Evolutionary conservation across 768 basidiomycete genomes (phyloP), one percentile per base, ranked within the genome.

Genomic region (Pleurotus djamor): DNA sequence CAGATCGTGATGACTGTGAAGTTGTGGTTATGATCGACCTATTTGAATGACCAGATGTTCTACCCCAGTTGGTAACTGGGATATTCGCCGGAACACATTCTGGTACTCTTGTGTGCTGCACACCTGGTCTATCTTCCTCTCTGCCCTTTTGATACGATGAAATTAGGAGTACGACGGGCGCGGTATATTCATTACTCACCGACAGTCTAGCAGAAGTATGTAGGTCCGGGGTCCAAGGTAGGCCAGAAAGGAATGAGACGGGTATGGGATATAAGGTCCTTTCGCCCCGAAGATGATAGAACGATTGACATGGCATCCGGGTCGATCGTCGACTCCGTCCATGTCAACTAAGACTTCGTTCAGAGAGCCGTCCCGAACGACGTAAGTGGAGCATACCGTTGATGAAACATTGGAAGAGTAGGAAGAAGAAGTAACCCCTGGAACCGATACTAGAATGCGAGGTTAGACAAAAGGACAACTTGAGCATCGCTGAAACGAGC

Each of bases 331-430:
- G 12, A 83, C 71, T 4, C 94, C 94, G 67, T 98, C 96, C 16
- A 91, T 57, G 1, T 83, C 84, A 60, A 86, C 91, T 88, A 63
- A 43, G 51, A 13, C 34, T 41, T 13, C 21, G 32, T 37, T 9
- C 32, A 48, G 5, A 58, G 63, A 54, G 61, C 67, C 68, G 69
- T 58, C 43, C 59, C 48, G 35, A 35, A 51, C 16, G 17, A 59
- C 51, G n/a, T 35, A 37, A 16, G 52, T 59, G 33, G 12, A 13
- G 54, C 82, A 56, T 65, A 91, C 91, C 83, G 62, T 89, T 88
- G 65, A 91, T 85, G 71, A 96, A 96, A 64, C 91, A 92, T 65
- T 99, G 96, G 79, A 99, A 98, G 1, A 99, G 79, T 17, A 96
- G 78, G 75, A 87, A 99, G 78, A 87, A 96, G 71, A 96, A 96